Evolutionary conservation across 2,329 filamentous ascomycete genomes (phyloP).

Genomic region (Ascocoryne sarcoides): DNA sequence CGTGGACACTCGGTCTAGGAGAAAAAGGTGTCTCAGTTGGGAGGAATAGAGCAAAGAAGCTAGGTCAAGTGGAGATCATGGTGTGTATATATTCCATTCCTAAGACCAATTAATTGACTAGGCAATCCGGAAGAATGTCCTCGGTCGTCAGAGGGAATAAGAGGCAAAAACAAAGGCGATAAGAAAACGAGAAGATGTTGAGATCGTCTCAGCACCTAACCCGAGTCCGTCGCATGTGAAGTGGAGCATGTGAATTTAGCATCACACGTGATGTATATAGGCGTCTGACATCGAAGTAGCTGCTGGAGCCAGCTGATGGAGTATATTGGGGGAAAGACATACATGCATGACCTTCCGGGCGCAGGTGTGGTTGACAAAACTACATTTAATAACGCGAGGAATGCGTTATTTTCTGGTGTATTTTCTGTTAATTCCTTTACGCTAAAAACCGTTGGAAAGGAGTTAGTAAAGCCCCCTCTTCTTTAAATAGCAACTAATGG

Average conservation of each 20-base stretch:
- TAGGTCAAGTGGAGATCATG: not conserved
- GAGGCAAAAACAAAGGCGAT: slow-evolving; percentile 4
- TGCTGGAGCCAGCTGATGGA: no score
- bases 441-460: no score
- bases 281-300: no score
- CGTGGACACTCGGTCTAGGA: not conserved
- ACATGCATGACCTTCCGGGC: no score
- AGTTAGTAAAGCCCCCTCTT: not conserved
- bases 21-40: no score
- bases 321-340: no score
- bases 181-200: slow-evolving; percentile 3
- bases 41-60: not conserved
- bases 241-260: slow-evolving; percentile 5
- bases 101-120: not conserved
- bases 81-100: not conserved
- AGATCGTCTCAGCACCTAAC: not conserved
- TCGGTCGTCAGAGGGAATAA: not conserved
- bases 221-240: not conserved
- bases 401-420: no score
- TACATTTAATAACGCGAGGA: no score
- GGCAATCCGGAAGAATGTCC: not conserved
- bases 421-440: no score
- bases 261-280: no score
- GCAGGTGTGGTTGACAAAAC: no score
- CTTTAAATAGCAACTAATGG: not conserved